These are phyloP conservation scores for Apostasia shenzhenica DNA, from an alignment of 106 monocot species.

Conservation along the genomic window DNA sequence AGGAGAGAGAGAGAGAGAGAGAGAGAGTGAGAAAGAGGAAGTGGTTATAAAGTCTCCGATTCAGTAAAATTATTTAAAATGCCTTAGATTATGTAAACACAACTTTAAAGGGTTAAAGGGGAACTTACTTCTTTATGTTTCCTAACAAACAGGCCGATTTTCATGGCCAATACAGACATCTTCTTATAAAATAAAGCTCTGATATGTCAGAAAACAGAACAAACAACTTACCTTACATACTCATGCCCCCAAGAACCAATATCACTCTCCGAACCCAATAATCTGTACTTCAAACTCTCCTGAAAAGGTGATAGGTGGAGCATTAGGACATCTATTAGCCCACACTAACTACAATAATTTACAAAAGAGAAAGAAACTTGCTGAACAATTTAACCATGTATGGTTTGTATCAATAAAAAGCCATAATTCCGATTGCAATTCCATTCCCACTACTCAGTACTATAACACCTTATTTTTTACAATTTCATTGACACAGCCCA, in stretches of 20 bases:
- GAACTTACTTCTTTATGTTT: too few species aligned
- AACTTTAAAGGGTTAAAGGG: too few species aligned
- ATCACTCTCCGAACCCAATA: slow-evolving; percentile 80
- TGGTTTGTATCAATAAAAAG: background rate
- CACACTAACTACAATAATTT: background rate
- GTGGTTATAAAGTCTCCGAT: too few species aligned
- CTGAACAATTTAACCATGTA: background rate
- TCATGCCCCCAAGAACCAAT: slow-evolving; percentile 99
- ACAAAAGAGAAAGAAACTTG: background rate
- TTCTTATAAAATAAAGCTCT: background rate
- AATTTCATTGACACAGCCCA: too few species aligned
- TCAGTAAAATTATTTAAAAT: too few species aligned
- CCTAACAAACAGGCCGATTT: too few species aligned
- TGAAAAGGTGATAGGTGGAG: slow-evolving; percentile 13
- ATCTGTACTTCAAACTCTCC: slow-evolving; percentile 94
- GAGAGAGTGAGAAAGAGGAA: too few species aligned
- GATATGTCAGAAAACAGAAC: background rate
- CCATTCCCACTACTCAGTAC: too few species aligned
- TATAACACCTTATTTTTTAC: too few species aligned
- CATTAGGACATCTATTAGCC: background rate
- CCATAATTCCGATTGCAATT: background rate
- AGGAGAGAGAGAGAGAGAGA: too few species aligned
- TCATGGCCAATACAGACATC: background rate
- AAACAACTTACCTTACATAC: slow-evolving; percentile 76
- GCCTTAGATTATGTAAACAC: too few species aligned